phyloP scores from a whole-genome alignment of 2,329 filamentous ascomycete species.

The Ophiostoma sp. region DNA sequence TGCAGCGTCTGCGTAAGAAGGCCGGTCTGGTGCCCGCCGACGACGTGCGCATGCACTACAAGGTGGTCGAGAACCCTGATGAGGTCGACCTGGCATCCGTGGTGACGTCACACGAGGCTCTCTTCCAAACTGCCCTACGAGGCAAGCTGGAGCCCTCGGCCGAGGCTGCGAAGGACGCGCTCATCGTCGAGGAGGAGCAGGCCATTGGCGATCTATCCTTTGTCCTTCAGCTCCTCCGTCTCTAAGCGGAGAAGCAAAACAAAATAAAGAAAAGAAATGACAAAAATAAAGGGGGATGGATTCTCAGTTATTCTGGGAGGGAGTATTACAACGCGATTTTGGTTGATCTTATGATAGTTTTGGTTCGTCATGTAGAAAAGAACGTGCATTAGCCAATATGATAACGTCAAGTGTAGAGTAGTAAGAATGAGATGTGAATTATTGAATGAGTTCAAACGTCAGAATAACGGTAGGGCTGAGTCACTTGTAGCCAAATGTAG shows the following conservation, averaged over 20 bases:
- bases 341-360: conserved; percentile 4
- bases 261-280: not conserved
- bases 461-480: not conserved
- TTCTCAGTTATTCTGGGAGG: not conserved
- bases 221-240: conserved; percentile 24
- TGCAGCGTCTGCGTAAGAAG: conserved; percentile 91
- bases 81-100: conserved; percentile 64
- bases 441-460: too few species aligned
- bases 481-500: not conserved
- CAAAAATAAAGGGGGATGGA: not conserved
- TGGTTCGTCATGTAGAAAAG: conserved; percentile 4
- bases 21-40: conserved; percentile 85
- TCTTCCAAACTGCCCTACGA: conserved; percentile 72
- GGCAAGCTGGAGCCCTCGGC: conserved; percentile 67
- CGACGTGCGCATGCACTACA: conserved; percentile 92
- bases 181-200: conserved; percentile 78
- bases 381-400: not conserved
- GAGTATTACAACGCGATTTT: conserved; percentile 4
- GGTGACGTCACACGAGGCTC: conserved; percentile 60
- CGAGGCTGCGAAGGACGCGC: conserved; percentile 41
- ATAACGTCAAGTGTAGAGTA: not conserved
- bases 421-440: not conserved
- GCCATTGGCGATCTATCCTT: conserved; percentile 27
- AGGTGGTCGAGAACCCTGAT: conserved; percentile 72
- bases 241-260: conserved; percentile 13